A percentile compares a stretch with the other conserved stretches of the same genome.
These are phyloP conservation scores for Fusarium chlamydosporum DNA, from an alignment of 2,329 filamentous ascomycete species.

Conservation along the genomic window DNA sequence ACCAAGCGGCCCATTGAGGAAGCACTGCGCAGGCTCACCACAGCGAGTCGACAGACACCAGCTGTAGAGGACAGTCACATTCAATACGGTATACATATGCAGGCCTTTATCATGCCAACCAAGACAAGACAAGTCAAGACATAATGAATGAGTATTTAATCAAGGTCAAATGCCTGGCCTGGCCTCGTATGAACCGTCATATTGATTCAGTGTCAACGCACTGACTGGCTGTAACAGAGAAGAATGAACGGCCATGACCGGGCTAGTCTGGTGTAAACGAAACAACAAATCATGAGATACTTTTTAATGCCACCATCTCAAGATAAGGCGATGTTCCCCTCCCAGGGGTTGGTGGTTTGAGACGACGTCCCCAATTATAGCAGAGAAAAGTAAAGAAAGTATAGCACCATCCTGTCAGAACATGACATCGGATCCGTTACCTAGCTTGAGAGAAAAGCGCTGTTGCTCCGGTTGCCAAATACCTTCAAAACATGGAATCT, in stretches of 20 bases:
- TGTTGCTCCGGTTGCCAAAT: constrained; percentile 36
- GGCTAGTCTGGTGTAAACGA: constrained; percentile 24
- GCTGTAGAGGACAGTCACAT: constrained; percentile 37
- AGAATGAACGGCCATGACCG: not conserved
- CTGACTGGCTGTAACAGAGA: constrained; percentile 17
- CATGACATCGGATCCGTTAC: constrained; percentile 15
- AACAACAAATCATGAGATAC: constrained; percentile 41
- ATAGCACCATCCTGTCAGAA: constrained; percentile 14
- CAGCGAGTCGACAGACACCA: constrained; percentile 42
- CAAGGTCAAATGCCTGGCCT: constrained; percentile 26
- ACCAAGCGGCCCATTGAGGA: constrained; percentile 19
- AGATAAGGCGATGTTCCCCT: constrained; percentile 14
- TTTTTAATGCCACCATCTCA: constrained; percentile 30
- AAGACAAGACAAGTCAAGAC: constrained; percentile 21
- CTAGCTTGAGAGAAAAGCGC: constrained; percentile 11
- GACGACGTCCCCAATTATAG: constrained; percentile 31
- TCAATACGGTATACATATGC: constrained; percentile 13
- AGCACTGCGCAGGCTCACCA: constrained; percentile 44
- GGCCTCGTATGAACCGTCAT: constrained; percentile 37
- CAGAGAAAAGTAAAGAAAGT: constrained; percentile 1
- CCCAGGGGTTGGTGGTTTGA: constrained; percentile 23
- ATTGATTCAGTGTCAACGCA: constrained; percentile 32
- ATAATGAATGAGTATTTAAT: constrained; percentile 1
- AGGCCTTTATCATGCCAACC: constrained; percentile 23
- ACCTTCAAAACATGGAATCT: constrained; percentile 42